Percentiles rank a stretch among this genome's conserved stretches.
Evolutionary conservation across 495 filamentous ascomycete genomes (phyloP).

Genomic region (Penicillium mononematosum): DNA sequence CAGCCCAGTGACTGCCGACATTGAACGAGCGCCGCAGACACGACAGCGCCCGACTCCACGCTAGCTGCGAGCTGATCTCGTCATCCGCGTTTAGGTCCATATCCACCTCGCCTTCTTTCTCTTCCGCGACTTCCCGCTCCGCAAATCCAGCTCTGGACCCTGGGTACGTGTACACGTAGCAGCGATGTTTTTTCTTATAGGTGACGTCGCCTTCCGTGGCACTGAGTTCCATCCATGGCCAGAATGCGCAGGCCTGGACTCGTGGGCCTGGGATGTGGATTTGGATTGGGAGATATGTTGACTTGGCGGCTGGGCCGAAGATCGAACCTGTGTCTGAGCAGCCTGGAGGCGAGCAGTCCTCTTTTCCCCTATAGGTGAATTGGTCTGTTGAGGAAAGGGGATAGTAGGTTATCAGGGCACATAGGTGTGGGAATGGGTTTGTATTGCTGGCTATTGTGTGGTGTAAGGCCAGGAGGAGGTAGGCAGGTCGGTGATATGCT

Average conservation of each 20-base stretch:
- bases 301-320: slow-evolving; percentile 33
- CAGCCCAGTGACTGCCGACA: slow-evolving; percentile 38
- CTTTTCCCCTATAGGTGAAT: slow-evolving; percentile 5
- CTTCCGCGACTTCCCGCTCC: slow-evolving; percentile 37
- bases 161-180: slow-evolving; percentile 47
- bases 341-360: slow-evolving; percentile 22
- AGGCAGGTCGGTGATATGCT: slow-evolving; percentile 61
- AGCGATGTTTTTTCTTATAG: slow-evolving; percentile 46
- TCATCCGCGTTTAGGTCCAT: slow-evolving; percentile 21
- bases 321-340: slow-evolving; percentile 33
- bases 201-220: slow-evolving; percentile 25
- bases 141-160: slow-evolving; percentile 52
- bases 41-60: slow-evolving; percentile 55
- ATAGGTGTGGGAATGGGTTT: slow-evolving; percentile 43
- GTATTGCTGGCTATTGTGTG: slow-evolving; percentile 40
- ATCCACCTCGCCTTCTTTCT: slow-evolving; percentile 16
- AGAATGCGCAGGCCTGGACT: slow-evolving; percentile 33
- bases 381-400: slow-evolving; percentile 35
- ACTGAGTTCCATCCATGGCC: slow-evolving; percentile 27
- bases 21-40: slow-evolving; percentile 55
- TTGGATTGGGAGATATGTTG: slow-evolving; percentile 50
- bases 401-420: slow-evolving; percentile 59
- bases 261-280: slow-evolving; percentile 53
- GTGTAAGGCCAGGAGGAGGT: slow-evolving; percentile 52
- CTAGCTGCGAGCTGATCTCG: slow-evolving; percentile 47